These are phyloP conservation scores for Solanum okadae DNA, from an alignment of 257 asterid genomes.

Conservation along the genomic window DNA sequence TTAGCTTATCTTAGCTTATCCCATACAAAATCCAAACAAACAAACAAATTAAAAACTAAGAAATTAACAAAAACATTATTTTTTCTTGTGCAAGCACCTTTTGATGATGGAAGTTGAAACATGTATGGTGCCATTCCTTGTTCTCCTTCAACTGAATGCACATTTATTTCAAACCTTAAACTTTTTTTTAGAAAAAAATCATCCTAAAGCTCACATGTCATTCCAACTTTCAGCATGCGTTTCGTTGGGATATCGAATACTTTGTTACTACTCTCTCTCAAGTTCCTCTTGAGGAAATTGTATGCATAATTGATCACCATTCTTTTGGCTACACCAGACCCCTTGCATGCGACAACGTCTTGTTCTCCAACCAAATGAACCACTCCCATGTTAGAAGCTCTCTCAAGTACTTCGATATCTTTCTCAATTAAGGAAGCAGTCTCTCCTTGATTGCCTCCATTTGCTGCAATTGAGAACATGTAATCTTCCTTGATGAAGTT, in stretches of 20 bases:
- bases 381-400: conserved; percentile 26
- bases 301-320: conserved; percentile 40
- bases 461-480: neutral
- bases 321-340: conserved; percentile 25
- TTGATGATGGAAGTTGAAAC: neutral
- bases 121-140: neutral
- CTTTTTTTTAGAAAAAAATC: neutral
- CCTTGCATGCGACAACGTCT: conserved; percentile 39
- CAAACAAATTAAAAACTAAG: neutral
- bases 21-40: neutral
- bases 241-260: conserved; percentile 49
- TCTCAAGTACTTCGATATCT: conserved; percentile 23
- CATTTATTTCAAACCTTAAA: neutral
- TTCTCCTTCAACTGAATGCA: neutral
- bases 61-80: neutral
- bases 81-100: neutral
- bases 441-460: neutral
- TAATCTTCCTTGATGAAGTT: conserved; percentile 20
- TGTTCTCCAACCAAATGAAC: conserved; percentile 61
- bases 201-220: conserved; percentile 31
- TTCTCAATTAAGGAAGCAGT: neutral
- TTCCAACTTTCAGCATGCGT: conserved; percentile 61
- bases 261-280: conserved; percentile 29
- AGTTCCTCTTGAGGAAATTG: conserved; percentile 38
- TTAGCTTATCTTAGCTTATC: neutral